phyloP scores from a whole-genome alignment of 2,329 filamentous ascomycete species.

The Pyrenophora graminea region DNA sequence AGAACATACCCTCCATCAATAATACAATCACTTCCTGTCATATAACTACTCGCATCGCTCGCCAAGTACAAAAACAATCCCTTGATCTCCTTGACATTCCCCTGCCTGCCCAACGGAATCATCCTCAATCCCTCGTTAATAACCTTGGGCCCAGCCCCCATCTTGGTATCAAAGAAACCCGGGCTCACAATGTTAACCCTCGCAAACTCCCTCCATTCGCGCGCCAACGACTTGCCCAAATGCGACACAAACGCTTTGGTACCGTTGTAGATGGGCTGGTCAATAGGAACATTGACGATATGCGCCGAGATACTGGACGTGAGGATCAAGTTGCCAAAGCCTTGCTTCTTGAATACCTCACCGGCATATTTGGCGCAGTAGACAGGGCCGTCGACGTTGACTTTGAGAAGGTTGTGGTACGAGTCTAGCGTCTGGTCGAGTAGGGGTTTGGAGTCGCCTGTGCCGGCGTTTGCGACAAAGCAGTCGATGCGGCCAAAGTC shows the following conservation, averaged over 20 bases:
- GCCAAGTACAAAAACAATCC: slow-evolving; percentile 79
- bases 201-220: slow-evolving; percentile 70
- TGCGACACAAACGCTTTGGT: slow-evolving; percentile 68
- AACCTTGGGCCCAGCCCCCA: slow-evolving; percentile 64
- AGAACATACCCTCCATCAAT: slow-evolving; percentile 74
- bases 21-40: slow-evolving; percentile 73
- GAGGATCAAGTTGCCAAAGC: slow-evolving; percentile 64
- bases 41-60: slow-evolving; percentile 78
- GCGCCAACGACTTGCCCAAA: slow-evolving; percentile 63
- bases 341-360: slow-evolving; percentile 49
- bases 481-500: slow-evolving; percentile 71
- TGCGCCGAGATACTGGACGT: slow-evolving; percentile 72
- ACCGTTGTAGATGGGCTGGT: slow-evolving; percentile 54
- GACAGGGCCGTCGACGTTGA: slow-evolving; percentile 69
- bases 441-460: slow-evolving; percentile 60
- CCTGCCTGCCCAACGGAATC: slow-evolving; percentile 77
- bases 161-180: slow-evolving; percentile 68
- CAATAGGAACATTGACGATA: slow-evolving; percentile 78
- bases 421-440: slow-evolving; percentile 63
- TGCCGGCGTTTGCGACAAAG: slow-evolving; percentile 70
- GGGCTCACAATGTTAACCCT: slow-evolving; percentile 68
- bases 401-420: slow-evolving; percentile 65
- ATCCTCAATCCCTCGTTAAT: slow-evolving; percentile 71
- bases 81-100: slow-evolving; percentile 74
- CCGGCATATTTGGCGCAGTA: slow-evolving; percentile 51